Percentiles rank a stretch among this genome's conserved stretches.
Evolutionary conservation across 345 rosid genomes (phyloP).

Genomic region (Moricandia arvensis): DNA sequence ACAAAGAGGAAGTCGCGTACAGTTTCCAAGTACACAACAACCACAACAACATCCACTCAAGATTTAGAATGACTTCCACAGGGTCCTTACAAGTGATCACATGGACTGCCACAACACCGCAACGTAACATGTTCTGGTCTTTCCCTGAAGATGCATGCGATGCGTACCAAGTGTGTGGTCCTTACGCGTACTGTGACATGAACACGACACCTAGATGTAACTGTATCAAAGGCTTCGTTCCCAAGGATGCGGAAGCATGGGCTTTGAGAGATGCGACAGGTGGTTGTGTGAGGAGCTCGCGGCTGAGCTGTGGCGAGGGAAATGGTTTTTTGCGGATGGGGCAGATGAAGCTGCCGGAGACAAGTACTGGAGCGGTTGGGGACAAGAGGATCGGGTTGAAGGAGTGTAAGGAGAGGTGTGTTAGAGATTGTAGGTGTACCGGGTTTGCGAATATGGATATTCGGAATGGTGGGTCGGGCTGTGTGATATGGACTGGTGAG

Average conservation of each 20-base stretch:
- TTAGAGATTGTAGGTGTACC: slow-evolving; percentile 44
- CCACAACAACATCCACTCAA: slow-evolving; percentile 35
- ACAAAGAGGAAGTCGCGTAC: slow-evolving; percentile 44
- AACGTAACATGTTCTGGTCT: slow-evolving; percentile 55
- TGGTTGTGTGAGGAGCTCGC: slow-evolving; percentile 58
- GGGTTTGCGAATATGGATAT: slow-evolving; percentile 41
- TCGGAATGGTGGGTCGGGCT: slow-evolving; percentile 42
- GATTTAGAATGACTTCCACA: slow-evolving; percentile 43
- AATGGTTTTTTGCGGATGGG: slow-evolving; percentile 50
- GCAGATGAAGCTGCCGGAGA: slow-evolving; percentile 64
- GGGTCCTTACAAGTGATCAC: slow-evolving; percentile 44
- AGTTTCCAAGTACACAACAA: slow-evolving; percentile 31
- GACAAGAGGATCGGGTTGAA: slow-evolving; percentile 31
- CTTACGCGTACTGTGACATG: slow-evolving; percentile 59
- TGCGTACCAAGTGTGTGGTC: slow-evolving; percentile 49
- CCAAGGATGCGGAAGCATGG: slow-evolving; percentile 54
- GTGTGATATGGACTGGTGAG: slow-evolving; percentile 48
- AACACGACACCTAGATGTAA: slow-evolving; percentile 61
- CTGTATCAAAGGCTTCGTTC: slow-evolving; percentile 61
- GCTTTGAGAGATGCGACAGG: slow-evolving; percentile 37
- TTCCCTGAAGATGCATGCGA: slow-evolving; percentile 71
- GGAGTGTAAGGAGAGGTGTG: slow-evolving; percentile 41
- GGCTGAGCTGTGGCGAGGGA: slow-evolving; percentile 43
- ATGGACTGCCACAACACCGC: slow-evolving; percentile 39
- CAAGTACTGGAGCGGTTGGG: slow-evolving; percentile 35